phyloP scores from a whole-genome alignment of 2,329 filamentous ascomycete species.

The Chalaropsis thielavioides region DNA sequence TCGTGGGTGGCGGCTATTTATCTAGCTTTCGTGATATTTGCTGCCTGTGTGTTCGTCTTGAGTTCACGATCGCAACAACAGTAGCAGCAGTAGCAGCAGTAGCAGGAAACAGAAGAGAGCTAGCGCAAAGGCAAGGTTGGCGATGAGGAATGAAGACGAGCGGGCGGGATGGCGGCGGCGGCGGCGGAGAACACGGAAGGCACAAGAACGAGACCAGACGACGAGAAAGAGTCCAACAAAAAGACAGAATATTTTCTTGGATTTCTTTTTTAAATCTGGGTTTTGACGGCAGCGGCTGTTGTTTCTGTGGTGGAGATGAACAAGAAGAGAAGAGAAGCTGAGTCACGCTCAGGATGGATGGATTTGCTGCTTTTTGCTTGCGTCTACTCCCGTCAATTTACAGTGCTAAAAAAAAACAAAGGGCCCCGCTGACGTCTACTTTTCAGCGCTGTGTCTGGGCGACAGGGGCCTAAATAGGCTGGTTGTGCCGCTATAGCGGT shows the following conservation, averaged over 20 bases:
- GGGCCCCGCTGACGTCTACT: constrained; percentile 7
- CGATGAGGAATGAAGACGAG: background rate
- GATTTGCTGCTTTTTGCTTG: constrained; percentile 1
- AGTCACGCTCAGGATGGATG: background rate
- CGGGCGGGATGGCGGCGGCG: background rate
- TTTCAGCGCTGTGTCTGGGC: background rate
- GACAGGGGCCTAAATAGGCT: constrained; percentile 4
- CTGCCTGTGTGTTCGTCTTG: background rate
- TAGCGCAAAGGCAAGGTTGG: background rate
- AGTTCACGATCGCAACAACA: background rate
- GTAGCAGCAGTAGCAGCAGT: too few species aligned
- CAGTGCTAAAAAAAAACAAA: background rate
- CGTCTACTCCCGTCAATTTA: background rate
- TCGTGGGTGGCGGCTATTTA: background rate
- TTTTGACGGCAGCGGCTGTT: too few species aligned
- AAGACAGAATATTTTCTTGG: background rate
- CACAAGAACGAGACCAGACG: background rate
- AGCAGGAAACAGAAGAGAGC: too few species aligned
- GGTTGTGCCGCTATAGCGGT: background rate
- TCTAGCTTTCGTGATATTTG: too few species aligned
- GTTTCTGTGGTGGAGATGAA: background rate
- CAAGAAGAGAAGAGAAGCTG: constrained; percentile 1
- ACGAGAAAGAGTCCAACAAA: background rate
- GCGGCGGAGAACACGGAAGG: background rate
- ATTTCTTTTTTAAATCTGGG: too few species aligned